Percentiles rank a stretch among this genome's conserved stretches.
phyloP scores from a whole-genome alignment of 352 stramenopile species.

The Hyphochytrium catenoides region DNA sequence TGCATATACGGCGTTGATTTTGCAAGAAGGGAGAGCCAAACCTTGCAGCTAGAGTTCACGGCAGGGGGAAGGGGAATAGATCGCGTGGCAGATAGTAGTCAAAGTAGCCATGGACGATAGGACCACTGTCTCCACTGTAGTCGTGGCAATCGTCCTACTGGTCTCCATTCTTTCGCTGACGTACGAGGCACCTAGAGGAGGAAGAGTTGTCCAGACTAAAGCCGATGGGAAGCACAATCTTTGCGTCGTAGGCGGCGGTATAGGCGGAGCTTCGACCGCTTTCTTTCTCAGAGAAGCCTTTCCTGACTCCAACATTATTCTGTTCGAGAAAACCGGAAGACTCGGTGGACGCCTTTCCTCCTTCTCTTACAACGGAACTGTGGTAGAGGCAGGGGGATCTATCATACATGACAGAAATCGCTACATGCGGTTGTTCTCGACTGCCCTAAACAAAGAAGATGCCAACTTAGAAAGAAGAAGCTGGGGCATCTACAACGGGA shows the following conservation, averaged over 20 bases:
- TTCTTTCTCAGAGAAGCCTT: constrained; percentile 3
- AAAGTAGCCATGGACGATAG: too few relatives aligned
- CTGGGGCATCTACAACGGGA: constrained; percentile 9
- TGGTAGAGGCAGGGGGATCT: constrained; percentile 10
- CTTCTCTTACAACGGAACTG: constrained; percentile 4
- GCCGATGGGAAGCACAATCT: constrained; percentile 1
- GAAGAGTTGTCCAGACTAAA: too few relatives aligned
- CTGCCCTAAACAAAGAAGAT: constrained; percentile 3
- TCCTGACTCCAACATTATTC: constrained; percentile 3
- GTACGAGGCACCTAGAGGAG: too few relatives aligned
- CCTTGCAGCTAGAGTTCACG: too few relatives aligned
- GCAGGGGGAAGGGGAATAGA: too few relatives aligned
- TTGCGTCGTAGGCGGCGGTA: constrained; percentile 9
- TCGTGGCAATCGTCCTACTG: too few relatives aligned
- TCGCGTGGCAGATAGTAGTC: too few relatives aligned
- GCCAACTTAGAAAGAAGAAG: background rate
- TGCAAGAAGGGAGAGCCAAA: too few relatives aligned
- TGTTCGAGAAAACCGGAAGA: constrained; percentile 7
- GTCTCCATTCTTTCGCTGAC: too few relatives aligned
- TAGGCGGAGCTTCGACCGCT: constrained; percentile 7
- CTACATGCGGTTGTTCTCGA: constrained; percentile 10
- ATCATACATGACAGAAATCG: constrained; percentile 9
- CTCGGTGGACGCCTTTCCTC: constrained; percentile 7
- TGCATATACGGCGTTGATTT: too few relatives aligned
- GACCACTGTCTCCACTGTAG: too few relatives aligned